A percentile compares a stretch with the other conserved stretches of the same genome.
Conservation (phyloP, 768 basidiomycete species). For the Cytidiella melzeri region DNA sequence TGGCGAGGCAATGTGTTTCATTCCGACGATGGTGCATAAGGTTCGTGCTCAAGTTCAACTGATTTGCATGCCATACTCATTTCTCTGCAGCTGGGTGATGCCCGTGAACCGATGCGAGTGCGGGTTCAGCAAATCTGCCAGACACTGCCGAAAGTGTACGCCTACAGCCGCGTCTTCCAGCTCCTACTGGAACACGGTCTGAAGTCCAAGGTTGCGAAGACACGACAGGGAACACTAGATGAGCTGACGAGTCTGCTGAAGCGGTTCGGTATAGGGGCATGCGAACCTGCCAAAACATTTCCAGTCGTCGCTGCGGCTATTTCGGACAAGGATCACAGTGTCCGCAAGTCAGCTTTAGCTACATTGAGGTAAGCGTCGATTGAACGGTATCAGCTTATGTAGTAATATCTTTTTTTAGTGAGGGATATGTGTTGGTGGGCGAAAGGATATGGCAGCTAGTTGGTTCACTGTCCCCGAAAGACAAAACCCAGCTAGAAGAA, state of each 20-base stretch:
- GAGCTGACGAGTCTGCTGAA: slow-evolving; percentile 74
- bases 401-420: slow-evolving; percentile 38
- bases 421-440: slow-evolving; percentile 76
- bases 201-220: slow-evolving; percentile 87
- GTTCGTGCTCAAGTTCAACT: slow-evolving; percentile 36
- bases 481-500: slow-evolving; percentile 90
- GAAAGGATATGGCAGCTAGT: slow-evolving; percentile 82
- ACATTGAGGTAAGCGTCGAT: slow-evolving; percentile 61
- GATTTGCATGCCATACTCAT: slow-evolving; percentile 1
- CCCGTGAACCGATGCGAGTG: slow-evolving; percentile 71
- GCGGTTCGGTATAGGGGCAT: slow-evolving; percentile 75
- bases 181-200: slow-evolving; percentile 83
- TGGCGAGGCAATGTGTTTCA: slow-evolving; percentile 78
- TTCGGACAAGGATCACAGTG: slow-evolving; percentile 83
- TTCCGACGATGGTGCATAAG: slow-evolving; percentile 87
- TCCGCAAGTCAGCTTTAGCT: slow-evolving; percentile 81
- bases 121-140: slow-evolving; percentile 85
- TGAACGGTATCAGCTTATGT: slow-evolving; percentile 1
- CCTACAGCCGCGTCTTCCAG: slow-evolving; percentile 89
- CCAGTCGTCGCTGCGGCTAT: slow-evolving; percentile 73
- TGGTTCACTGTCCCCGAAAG: slow-evolving; percentile 72
- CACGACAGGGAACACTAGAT: slow-evolving; percentile 81
- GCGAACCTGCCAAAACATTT: slow-evolving; percentile 77
- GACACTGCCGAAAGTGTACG: slow-evolving; percentile 81
- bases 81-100: slow-evolving; percentile 76